phyloP scores from a whole-genome alignment of 805 yeast species.

The Starmerella lactis-condensi region DNA sequence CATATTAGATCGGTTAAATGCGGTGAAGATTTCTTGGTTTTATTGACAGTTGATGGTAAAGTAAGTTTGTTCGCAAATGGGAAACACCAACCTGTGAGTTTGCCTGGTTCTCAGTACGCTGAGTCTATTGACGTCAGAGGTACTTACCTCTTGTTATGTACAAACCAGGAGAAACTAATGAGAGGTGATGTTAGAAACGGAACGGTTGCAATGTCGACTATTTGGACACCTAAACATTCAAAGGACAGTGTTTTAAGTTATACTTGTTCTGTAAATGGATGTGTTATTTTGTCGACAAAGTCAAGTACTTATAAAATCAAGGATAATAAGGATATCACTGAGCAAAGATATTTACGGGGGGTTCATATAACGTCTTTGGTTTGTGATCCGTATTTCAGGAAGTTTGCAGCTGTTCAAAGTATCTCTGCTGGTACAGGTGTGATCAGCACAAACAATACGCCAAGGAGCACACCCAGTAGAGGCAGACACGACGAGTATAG shows the following conservation, averaged over 20 bases:
- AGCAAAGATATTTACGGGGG: slow-evolving; percentile 8
- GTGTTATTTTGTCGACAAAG: slow-evolving; percentile 12
- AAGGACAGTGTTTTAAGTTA: slow-evolving; percentile 9
- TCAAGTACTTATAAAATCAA: slow-evolving; percentile 13
- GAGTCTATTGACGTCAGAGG: slow-evolving; percentile 10
- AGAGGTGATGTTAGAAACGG: not conserved
- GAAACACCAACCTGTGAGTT: no score
- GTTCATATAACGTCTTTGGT: slow-evolving; percentile 6
- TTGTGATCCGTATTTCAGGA: slow-evolving; percentile 10
- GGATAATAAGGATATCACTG: slow-evolving; percentile 7
- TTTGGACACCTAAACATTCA: slow-evolving; percentile 11
- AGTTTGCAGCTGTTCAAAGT: slow-evolving; percentile 10
- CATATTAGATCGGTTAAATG: slow-evolving; percentile 9
- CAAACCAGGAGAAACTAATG: slow-evolving; percentile 8
- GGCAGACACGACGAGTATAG: no score
- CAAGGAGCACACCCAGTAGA: no score
- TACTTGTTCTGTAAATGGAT: slow-evolving; percentile 14
- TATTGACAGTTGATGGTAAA: slow-evolving; percentile 9
- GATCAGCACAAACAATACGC: no score
- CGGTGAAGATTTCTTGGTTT: slow-evolving; percentile 10
- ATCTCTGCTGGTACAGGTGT: slow-evolving; percentile 6
- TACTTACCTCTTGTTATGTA: slow-evolving; percentile 7
- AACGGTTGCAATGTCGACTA: slow-evolving; percentile 1
- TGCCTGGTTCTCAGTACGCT: not conserved
- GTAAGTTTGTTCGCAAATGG: slow-evolving; percentile 4